Percentiles rank a stretch among this genome's conserved stretches.
phyloP scores from a whole-genome alignment of 495 filamentous ascomycete genomes.

The Cryomyces antarcticus region DNA sequence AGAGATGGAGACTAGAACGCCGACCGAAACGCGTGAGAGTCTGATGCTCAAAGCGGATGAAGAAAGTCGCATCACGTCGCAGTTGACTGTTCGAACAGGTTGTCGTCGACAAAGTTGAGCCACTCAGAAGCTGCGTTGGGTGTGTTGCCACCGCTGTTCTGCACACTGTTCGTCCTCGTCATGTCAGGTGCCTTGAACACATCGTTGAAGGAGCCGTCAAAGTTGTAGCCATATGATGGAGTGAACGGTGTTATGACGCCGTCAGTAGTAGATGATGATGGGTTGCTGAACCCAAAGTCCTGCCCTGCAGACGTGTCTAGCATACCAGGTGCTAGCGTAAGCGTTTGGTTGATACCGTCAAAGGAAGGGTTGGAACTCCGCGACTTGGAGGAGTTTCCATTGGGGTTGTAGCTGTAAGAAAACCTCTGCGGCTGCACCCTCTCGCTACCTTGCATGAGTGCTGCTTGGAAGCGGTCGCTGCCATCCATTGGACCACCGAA shows the following conservation, averaged over 20 bases:
- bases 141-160: slow-evolving; percentile 1
- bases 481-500: slow-evolving; percentile 14
- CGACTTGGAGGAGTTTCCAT: slow-evolving; percentile 4
- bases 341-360: slow-evolving; percentile 9
- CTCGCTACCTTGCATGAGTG: slow-evolving; percentile 25
- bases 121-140: not conserved
- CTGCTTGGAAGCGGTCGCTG: slow-evolving; percentile 20
- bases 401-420: slow-evolving; percentile 20
- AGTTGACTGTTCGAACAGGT: not conserved
- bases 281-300: not conserved
- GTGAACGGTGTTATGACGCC: slow-evolving; percentile 1
- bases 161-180: not conserved
- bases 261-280: not conserved
- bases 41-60: too few relatives aligned
- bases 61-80: not conserved
- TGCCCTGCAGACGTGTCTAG: slow-evolving; percentile 3
- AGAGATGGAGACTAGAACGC: too few relatives aligned
- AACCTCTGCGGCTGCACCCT: slow-evolving; percentile 13
- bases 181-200: not conserved
- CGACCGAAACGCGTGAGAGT: too few relatives aligned
- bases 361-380: slow-evolving; percentile 1
- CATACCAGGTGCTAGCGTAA: not conserved
- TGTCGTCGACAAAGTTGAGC: slow-evolving; percentile 1
- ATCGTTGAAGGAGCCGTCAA: not conserved
- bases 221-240: not conserved